Conservation (phyloP, 106 monocot genomes). For the Platanthera guangdongensis region DNA sequence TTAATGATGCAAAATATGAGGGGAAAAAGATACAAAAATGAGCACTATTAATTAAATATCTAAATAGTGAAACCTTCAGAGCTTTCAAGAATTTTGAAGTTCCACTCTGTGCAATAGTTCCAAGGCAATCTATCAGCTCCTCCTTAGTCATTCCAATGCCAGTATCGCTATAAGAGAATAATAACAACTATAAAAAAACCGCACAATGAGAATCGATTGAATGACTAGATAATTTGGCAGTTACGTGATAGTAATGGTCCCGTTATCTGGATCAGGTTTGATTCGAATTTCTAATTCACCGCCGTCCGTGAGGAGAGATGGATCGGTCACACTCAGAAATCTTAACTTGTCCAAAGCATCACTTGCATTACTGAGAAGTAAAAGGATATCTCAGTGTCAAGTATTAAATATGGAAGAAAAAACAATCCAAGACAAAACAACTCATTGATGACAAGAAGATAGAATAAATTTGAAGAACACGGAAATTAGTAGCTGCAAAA, state of each 20-base stretch:
- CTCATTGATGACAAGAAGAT: too few species aligned
- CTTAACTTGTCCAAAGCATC: conserved; percentile 95
- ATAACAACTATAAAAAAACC: neutral
- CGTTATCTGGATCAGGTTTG: conserved; percentile 87
- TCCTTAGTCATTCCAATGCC: conserved; percentile 99
- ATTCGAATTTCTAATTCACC: conserved; percentile 85
- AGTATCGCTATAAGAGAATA: conserved; percentile 52
- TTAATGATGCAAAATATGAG: neutral
- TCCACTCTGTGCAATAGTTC: conserved; percentile 99
- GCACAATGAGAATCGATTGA: neutral
- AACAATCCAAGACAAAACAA: too few species aligned
- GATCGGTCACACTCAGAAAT: conserved; percentile 88
- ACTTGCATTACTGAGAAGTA: conserved; percentile 80
- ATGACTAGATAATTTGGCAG: neutral
- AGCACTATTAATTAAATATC: neutral
- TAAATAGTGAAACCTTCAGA: conserved; percentile 46
- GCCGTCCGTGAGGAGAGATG: conserved; percentile 70
- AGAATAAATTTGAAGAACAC: too few species aligned
- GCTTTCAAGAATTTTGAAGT: conserved; percentile 94
- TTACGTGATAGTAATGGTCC: conserved; percentile 83
- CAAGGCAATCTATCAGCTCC: conserved; percentile 91
- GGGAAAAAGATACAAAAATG: neutral
- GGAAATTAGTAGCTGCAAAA: too few species aligned
- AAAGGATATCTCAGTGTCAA: too few species aligned
- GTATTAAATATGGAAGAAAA: too few species aligned